phyloP scores from a whole-genome alignment of 129 eudicot genomes.

The Centaurea solstitialis region DNA sequence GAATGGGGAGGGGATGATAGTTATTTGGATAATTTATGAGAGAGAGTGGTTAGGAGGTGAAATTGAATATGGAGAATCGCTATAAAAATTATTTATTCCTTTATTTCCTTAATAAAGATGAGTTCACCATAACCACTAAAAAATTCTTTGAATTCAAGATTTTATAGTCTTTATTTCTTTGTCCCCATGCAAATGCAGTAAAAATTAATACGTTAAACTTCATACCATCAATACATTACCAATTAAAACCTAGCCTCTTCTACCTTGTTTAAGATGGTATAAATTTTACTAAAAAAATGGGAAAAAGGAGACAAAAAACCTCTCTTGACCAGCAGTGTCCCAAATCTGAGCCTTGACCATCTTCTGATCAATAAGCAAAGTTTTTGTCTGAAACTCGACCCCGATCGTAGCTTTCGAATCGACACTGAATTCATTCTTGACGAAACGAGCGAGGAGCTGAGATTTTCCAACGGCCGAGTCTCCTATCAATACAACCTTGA shows the following conservation, averaged over 20 bases:
- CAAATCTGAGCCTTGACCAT: conserved; percentile 65
- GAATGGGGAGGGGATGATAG: no score
- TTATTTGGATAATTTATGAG: no score
- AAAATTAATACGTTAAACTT: no score
- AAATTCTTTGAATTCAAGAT: background rate
- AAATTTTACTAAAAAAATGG: background rate
- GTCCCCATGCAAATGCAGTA: no score
- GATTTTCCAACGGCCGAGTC: conserved; percentile 77
- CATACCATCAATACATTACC: no score
- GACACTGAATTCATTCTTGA: conserved; percentile 51
- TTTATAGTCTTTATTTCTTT: no score
- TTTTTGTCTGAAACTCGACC: conserved; percentile 65
- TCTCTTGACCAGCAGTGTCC: conserved; percentile 81
- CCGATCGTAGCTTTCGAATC: conserved; percentile 72
- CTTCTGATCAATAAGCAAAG: conserved; percentile 50
- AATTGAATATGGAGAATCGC: no score
- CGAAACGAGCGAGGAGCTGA: conserved; percentile 59
- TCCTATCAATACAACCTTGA: conserved; percentile 67
- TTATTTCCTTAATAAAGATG: no score
- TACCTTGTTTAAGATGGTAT: background rate
- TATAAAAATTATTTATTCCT: no score
- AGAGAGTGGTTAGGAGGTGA: no score
- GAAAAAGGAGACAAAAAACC: conserved; percentile 37
- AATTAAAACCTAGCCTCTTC: background rate
- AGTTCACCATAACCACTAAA: background rate